phyloP scores from a whole-genome alignment of 768 basidiomycete genomes.

The Pleurotus eryngii region DNA sequence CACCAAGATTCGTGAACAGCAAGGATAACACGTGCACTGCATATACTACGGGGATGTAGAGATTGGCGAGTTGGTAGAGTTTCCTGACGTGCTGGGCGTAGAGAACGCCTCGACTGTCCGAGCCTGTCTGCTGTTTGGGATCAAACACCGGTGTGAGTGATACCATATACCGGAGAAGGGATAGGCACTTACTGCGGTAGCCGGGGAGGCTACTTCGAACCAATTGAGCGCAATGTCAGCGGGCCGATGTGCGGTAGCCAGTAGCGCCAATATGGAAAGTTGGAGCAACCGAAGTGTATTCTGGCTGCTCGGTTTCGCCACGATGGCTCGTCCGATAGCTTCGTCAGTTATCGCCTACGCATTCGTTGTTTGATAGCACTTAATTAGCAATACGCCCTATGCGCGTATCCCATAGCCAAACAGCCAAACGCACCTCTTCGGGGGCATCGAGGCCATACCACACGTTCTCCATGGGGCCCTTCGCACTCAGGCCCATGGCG shows the following conservation, averaged over 20 bases:
- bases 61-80: constrained; percentile 67
- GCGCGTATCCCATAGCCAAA: not conserved
- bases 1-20: constrained; percentile 66
- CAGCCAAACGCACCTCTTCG: constrained; percentile 24
- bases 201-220: constrained; percentile 35
- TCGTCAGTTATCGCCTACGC: constrained; percentile 42
- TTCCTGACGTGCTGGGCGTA: constrained; percentile 62
- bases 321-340: constrained; percentile 44
- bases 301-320: constrained; percentile 58
- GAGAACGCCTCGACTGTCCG: constrained; percentile 24
- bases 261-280: constrained; percentile 47
- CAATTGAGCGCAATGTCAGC: constrained; percentile 43
- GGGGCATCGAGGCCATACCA: constrained; percentile 24
- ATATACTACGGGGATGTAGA: constrained; percentile 41
- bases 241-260: constrained; percentile 50
- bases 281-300: constrained; percentile 57
- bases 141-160: not conserved
- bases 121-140: constrained; percentile 3
- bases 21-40: constrained; percentile 55
- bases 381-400: not conserved
- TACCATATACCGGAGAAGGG: constrained; percentile 2
- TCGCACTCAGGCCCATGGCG: constrained; percentile 34
- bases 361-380: too few species aligned
- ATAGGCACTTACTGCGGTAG: constrained; percentile 1
- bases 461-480: constrained; percentile 43